Evolutionary conservation across 345 rosid genomes (phyloP).

Genomic region (Murraya koenigii): DNA sequence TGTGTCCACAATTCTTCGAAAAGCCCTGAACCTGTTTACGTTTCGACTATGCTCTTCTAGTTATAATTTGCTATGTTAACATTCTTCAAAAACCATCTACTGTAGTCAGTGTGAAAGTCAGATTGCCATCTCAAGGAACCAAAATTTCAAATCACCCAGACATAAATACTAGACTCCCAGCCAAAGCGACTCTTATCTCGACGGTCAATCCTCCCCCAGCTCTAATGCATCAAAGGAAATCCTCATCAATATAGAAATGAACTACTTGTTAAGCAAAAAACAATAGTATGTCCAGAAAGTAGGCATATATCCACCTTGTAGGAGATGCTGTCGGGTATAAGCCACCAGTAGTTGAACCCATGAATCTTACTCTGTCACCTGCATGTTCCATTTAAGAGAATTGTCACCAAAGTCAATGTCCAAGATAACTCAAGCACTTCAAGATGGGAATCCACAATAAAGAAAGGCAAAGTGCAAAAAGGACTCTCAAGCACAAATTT

Average conservation of each 20-base stretch:
- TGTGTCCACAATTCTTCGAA: background rate
- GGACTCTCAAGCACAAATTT: conserved; percentile 11
- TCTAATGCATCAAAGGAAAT: background rate
- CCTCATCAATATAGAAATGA: background rate
- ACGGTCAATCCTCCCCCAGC: background rate
- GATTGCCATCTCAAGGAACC: background rate
- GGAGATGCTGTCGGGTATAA: conserved; percentile 44
- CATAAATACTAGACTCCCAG: background rate
- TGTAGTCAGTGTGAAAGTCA: background rate
- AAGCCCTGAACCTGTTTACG: background rate
- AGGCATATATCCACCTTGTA: conserved; percentile 42
- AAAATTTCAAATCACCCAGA: background rate
- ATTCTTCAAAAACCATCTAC: background rate
- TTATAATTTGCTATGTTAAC: background rate
- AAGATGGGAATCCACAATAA: conserved; percentile 1
- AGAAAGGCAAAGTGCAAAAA: background rate
- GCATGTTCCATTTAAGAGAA: conserved; percentile 27
- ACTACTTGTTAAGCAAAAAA: background rate
- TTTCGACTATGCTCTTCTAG: background rate
- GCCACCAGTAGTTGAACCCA: conserved; percentile 43
- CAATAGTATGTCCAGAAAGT: background rate
- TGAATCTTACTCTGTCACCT: conserved; percentile 81
- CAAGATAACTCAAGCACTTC: conserved; percentile 5
- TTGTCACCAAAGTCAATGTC: conserved; percentile 19
- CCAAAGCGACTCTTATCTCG: background rate